Evolutionary conservation across 2,329 filamentous ascomycete species (phyloP).

Genomic region (Phialophora expanda): DNA sequence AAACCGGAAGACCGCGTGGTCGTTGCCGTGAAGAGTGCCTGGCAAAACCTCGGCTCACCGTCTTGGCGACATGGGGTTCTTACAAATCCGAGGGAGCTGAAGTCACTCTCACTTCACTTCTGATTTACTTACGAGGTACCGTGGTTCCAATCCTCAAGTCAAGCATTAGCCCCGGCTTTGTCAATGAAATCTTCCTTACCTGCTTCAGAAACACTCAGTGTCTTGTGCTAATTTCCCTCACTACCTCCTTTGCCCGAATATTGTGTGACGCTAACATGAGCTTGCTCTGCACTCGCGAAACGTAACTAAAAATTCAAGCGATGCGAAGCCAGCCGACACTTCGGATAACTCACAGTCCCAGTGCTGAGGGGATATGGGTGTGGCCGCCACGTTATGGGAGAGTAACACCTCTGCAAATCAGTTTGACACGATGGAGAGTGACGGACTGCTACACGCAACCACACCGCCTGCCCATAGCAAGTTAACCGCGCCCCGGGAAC

Average conservation of each 20-base stretch:
- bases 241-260: background rate
- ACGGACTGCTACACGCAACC: constrained; percentile 9
- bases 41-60: background rate
- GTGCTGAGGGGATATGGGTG: background rate
- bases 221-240: background rate
- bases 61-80: background rate
- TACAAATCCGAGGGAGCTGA: background rate
- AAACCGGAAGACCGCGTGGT: background rate
- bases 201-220: background rate
- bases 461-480: constrained; percentile 10
- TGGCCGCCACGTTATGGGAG: constrained; percentile 10
- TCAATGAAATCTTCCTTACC: background rate
- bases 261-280: background rate
- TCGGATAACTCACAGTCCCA: background rate
- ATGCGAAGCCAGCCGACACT: background rate
- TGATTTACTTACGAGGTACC: background rate
- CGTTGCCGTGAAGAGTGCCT: background rate
- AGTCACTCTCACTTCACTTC: background rate
- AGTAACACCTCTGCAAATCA: background rate
- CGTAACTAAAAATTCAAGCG: background rate
- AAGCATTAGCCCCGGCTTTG: background rate
- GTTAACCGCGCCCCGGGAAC: constrained; percentile 16
- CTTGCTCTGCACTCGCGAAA: constrained; percentile 1
- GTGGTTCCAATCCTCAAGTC: background rate
- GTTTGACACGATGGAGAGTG: constrained; percentile 1